Conservation (phyloP, 2,329 filamentous ascomycete genomes). For the Cercospora zeae-maydis region DNA sequence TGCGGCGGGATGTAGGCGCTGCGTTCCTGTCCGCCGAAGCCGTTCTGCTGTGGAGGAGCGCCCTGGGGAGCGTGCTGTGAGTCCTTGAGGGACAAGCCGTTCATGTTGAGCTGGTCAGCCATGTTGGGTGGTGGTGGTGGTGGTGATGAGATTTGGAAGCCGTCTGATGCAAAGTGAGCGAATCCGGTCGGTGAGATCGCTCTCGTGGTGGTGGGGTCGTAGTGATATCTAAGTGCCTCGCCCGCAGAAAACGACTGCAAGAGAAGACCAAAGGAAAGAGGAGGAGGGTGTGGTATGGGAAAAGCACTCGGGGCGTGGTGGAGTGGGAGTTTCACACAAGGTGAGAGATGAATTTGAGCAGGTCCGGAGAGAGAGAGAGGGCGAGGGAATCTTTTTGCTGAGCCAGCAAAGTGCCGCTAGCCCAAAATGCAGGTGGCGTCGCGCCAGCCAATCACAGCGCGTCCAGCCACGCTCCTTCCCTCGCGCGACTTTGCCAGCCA, state of each 20-base stretch:
- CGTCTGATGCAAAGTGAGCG: conserved; percentile 26
- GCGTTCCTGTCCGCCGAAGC: conserved; percentile 50
- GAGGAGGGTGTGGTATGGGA: not conserved
- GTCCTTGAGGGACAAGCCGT: conserved; percentile 66
- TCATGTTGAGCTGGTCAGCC: conserved; percentile 83
- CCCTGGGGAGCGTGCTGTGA: conserved; percentile 55
- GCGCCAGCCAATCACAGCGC: not conserved
- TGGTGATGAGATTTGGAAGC: conserved; percentile 14
- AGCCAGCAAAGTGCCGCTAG: not conserved
- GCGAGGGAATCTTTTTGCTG: conserved; percentile 1
- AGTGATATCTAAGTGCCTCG: conserved; percentile 17
- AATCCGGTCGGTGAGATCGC: conserved; percentile 28
- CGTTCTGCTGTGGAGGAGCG: conserved; percentile 40
- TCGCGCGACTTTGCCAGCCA: not conserved
- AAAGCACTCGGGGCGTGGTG: conserved; percentile 3
- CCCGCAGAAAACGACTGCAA: conserved; percentile 23
- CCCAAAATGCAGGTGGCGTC: not conserved
- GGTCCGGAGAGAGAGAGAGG: not conserved
- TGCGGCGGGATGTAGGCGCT: conserved; percentile 83
- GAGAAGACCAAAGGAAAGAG: conserved; percentile 20
- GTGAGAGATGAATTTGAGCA: not conserved
- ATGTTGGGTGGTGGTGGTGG: conserved; percentile 43
- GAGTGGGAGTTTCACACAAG: conserved; percentile 1
- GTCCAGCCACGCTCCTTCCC: not conserved
- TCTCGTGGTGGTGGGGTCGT: conserved; percentile 5